A percentile compares a stretch with the other conserved stretches of the same genome.
Evolutionary conservation across 164 flowering plant genomes (phyloP).

Genomic region (Vitis cinerea): DNA sequence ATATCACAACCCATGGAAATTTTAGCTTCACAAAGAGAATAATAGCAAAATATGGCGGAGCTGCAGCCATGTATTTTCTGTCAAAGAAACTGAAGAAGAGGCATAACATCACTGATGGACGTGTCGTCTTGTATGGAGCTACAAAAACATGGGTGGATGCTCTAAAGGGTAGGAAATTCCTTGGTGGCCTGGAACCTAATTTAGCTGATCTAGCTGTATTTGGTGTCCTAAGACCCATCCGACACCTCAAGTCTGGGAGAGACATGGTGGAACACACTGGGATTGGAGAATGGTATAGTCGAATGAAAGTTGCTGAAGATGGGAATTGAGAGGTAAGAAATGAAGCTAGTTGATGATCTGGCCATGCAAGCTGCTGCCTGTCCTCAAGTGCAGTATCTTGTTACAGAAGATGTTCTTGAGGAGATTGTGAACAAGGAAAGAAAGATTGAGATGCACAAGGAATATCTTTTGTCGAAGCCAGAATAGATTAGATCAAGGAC

Average conservation of each 20-base stretch:
- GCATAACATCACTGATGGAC: slow-evolving; percentile 81
- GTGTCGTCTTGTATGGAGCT: slow-evolving; percentile 79
- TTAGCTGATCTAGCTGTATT: slow-evolving; percentile 89
- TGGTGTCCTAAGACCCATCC: slow-evolving; percentile 89
- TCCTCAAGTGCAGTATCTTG: slow-evolving; percentile 84
- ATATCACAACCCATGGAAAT: slow-evolving; percentile 70
- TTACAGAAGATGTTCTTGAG: slow-evolving; percentile 72
- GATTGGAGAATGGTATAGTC: slow-evolving; percentile 82
- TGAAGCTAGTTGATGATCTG: slow-evolving; percentile 83
- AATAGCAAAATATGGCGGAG: slow-evolving; percentile 81
- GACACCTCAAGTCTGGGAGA: slow-evolving; percentile 70
- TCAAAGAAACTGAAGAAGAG: slow-evolving; percentile 87
- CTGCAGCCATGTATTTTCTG: slow-evolving; percentile 90
- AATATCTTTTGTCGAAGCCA: slow-evolving; percentile 83
- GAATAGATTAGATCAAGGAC: slow-evolving; percentile 86
- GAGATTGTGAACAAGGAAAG: slow-evolving; percentile 75
- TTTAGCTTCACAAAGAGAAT: slow-evolving; percentile 73
- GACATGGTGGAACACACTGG: slow-evolving; percentile 90
- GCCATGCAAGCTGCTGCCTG: slow-evolving; percentile 99
- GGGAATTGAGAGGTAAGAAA: no score
- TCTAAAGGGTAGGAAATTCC: slow-evolving; percentile 66
- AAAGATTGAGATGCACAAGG: slow-evolving; percentile 93
- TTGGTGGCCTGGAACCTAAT: slow-evolving; percentile 77
- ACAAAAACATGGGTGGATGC: slow-evolving; percentile 94
- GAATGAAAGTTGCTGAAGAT: slow-evolving; percentile 55